Evolutionary conservation across 2,329 filamentous ascomycete species (phyloP).

Genomic region (Fusarium sp.): DNA sequence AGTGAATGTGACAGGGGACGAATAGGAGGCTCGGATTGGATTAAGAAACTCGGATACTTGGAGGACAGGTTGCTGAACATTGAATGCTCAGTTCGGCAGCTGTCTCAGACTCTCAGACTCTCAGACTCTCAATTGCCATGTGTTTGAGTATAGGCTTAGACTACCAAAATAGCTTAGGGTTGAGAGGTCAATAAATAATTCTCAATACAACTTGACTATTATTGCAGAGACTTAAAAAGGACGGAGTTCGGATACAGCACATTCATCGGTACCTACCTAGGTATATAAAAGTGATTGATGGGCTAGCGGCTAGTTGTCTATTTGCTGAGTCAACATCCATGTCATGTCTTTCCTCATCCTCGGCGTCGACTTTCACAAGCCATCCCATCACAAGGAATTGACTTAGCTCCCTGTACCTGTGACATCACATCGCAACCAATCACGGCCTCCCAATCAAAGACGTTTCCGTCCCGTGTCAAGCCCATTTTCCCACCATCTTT

Average conservation of each 20-base stretch:
- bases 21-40: neutral
- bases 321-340: conserved; percentile 33
- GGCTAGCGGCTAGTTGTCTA: neutral
- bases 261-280: neutral
- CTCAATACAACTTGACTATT: neutral
- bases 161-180: too few species aligned
- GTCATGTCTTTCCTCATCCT: conserved; percentile 16
- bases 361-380: conserved; percentile 47
- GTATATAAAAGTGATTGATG: neutral
- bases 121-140: too few species aligned
- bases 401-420: conserved; percentile 23
- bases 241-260: neutral
- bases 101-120: too few species aligned
- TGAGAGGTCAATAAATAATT: too few species aligned
- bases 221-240: neutral
- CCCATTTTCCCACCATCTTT: conserved; percentile 25
- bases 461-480: conserved; percentile 36
- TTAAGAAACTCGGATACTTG: too few species aligned
- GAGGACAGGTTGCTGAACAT: neutral
- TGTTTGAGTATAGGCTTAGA: neutral
- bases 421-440: conserved; percentile 44
- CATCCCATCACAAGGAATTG: conserved; percentile 35
- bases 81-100: neutral
- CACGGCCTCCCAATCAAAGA: conserved; percentile 28
- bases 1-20: neutral